These are phyloP conservation scores for Moesziomyces sp. DNA, from an alignment of 1,284 basidiomycete genomes.

Conservation along the genomic window DNA sequence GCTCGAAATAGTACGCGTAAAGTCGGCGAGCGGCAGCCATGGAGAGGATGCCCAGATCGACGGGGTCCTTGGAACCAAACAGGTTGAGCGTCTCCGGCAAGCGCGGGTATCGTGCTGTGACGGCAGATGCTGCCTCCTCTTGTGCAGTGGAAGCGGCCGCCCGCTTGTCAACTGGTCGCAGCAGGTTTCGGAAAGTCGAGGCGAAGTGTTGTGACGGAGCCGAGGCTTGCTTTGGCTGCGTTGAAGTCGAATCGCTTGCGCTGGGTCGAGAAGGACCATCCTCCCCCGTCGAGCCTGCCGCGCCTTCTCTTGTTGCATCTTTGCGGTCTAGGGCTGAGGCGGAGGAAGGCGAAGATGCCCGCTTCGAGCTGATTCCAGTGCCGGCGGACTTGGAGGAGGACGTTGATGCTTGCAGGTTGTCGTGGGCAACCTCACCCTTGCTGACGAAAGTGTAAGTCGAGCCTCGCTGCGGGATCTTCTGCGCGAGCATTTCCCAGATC, in stretches of 20 bases:
- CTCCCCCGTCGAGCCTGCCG: conserved; percentile 7
- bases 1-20: conserved; percentile 42
- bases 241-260: background rate
- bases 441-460: conserved; percentile 50
- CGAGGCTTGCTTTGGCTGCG: conserved; percentile 11
- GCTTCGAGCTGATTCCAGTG: conserved; percentile 10
- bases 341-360: conserved; percentile 1
- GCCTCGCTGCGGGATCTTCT: conserved; percentile 47
- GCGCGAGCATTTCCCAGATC: conserved; percentile 50
- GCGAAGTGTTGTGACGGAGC: conserved; percentile 33
- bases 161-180: conserved; percentile 41
- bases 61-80: conserved; percentile 34
- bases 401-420: conserved; percentile 27
- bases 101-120: conserved; percentile 30
- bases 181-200: conserved; percentile 41
- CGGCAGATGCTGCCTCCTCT: conserved; percentile 30
- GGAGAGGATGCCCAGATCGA: conserved; percentile 36
- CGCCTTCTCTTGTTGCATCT: background rate
- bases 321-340: background rate
- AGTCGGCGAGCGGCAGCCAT: conserved; percentile 33
- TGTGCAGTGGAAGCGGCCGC: conserved; percentile 17
- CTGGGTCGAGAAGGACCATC: background rate
- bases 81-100: conserved; percentile 35
- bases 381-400: conserved; percentile 17
- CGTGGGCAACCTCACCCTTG: conserved; percentile 46